Base-by-base conservation (phyloP, 176 grass and related monocot genomes). In the Avena eriantha region DNA sequence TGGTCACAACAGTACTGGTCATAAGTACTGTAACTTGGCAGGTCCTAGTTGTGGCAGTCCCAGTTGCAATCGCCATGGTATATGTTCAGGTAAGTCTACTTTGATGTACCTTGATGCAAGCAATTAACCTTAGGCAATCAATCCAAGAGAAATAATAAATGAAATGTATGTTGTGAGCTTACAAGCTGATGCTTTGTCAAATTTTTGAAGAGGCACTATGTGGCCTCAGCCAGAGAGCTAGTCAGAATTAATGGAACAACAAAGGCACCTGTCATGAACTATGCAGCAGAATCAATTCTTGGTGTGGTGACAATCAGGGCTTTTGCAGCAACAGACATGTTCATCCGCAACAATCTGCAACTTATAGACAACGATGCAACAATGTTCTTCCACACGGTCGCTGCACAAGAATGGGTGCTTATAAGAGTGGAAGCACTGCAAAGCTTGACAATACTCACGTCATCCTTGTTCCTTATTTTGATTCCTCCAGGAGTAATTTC, bases 211-310 rank as follows among this genome's bases (percentile, higher is more conserved):
- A 92, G 93, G 90, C 92, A 95, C 79, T 92, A 94, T 13, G 84
- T 98, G 66, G 88, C 93, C 48, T 90, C 96, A 22, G 96, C 93
- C 22, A 94, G 96, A 75, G 96, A 98, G 81, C 92, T 98, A 47
- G 92, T 94, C 84, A 90, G 96, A 87, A 95, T 98, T 65, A 98
- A 98, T 58, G 96, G 96, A 79, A 98, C 96, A 11, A 98, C 93
- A 22, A 95, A 98, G 51, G 96, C 96, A 72, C 96, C 96, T 33
- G 88, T 95, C 10, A 92, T 95, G 96, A 98, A 98, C 76, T 92
- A 92, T 69, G 96, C 93, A 34, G 86, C 96, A 9, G 96, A 98
- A 79, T 92, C 90, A 8, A 89, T 95, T 67, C 86, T 94, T 39
- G 93, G 93, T 33, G 92, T 91, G 13, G 88, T 94, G 77, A 94